Percentiles rank a stretch among this genome's conserved stretches.
phyloP scores from a whole-genome alignment of 225 moss, liverwort and hornwort species.

The Pleurozium schreberi region DNA sequence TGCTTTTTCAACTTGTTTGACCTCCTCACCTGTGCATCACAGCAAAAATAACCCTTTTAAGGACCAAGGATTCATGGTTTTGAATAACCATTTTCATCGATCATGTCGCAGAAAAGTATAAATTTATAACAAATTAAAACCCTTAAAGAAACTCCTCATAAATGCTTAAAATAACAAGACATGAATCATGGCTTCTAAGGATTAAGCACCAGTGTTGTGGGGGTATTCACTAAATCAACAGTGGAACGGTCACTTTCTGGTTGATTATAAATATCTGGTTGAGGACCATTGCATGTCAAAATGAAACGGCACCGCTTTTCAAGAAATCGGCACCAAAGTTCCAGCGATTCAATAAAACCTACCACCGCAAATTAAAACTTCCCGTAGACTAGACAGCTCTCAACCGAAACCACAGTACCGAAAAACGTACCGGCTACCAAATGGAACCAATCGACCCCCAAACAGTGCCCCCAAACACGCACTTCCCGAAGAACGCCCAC shows the following conservation, averaged over 20 bases:
- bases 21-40: constrained; percentile 18
- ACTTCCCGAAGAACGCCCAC: too few species aligned
- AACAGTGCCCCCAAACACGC: background rate
- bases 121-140: background rate
- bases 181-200: background rate
- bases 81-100: background rate
- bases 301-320: background rate
- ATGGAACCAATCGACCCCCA: background rate
- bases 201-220: background rate
- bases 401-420: background rate
- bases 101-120: background rate
- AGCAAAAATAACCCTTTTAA: background rate
- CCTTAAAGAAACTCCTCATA: background rate
- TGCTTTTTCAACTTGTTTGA: background rate
- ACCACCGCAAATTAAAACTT: background rate
- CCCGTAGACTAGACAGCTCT: too few species aligned
- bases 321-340: background rate
- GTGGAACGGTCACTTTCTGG: background rate
- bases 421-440: background rate
- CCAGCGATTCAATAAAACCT: background rate
- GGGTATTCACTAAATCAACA: background rate
- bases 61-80: background rate
- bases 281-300: background rate
- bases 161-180: background rate
- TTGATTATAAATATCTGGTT: background rate